Evolutionary conservation across 805 yeast species (phyloP).

Genomic region (Zygosaccharomyces lentus): DNA sequence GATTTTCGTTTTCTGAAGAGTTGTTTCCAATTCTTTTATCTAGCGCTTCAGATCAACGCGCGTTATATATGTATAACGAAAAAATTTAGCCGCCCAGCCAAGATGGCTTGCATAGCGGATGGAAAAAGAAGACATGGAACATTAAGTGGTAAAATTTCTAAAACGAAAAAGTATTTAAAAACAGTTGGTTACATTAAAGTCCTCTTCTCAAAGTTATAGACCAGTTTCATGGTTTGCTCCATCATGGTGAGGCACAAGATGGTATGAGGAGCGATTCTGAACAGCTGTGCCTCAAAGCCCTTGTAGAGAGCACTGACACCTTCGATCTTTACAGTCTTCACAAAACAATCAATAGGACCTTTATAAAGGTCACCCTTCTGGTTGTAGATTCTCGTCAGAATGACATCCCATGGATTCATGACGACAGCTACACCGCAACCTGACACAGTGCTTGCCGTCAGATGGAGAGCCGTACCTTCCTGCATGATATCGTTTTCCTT

Average conservation of each 20-base stretch:
- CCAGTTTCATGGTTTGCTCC: constrained; percentile 85
- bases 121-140: background rate
- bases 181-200: background rate
- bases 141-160: background rate
- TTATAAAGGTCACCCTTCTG: constrained; percentile 83
- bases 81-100: constrained; percentile 3
- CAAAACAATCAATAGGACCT: constrained; percentile 85
- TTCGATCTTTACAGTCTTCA: constrained; percentile 76
- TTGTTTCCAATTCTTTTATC: background rate
- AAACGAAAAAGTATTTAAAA: background rate
- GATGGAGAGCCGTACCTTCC: constrained; percentile 68
- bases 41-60: background rate
- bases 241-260: constrained; percentile 83
- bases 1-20: background rate
- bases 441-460: constrained; percentile 67
- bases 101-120: background rate
- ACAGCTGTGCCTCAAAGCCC: constrained; percentile 89
- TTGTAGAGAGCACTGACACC: constrained; percentile 88
- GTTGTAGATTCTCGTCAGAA: constrained; percentile 90
- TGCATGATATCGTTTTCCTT: constrained; percentile 47
- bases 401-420: constrained; percentile 97
- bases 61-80: constrained; percentile 1
- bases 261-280: constrained; percentile 94
- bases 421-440: constrained; percentile 92
- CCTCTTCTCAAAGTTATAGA: constrained; percentile 36